These are phyloP conservation scores for Aspergillus sojae DNA, from an alignment of 2,329 filamentous ascomycete genomes.

Conservation along the genomic window DNA sequence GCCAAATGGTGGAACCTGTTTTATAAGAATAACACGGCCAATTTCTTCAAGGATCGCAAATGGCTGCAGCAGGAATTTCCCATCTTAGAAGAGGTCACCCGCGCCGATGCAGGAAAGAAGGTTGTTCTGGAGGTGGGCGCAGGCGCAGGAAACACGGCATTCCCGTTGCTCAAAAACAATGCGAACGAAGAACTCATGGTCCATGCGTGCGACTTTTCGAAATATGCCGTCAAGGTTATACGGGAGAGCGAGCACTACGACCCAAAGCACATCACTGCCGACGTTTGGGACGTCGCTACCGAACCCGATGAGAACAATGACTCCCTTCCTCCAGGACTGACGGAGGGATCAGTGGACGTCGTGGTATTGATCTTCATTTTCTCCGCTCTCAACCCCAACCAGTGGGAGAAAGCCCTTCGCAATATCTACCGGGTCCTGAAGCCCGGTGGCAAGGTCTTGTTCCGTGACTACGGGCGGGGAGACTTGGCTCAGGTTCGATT, in stretches of 20 bases:
- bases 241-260: slow-evolving; percentile 77
- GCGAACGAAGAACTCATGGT: slow-evolving; percentile 79
- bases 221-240: slow-evolving; percentile 92
- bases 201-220: slow-evolving; percentile 95
- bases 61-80: slow-evolving; percentile 98
- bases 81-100: slow-evolving; percentile 74
- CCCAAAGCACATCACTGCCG: slow-evolving; percentile 72
- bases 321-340: slow-evolving; percentile 72
- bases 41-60: slow-evolving; percentile 99
- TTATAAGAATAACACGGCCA: slow-evolving; percentile 95
- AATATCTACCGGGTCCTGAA: slow-evolving; percentile 85
- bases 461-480: slow-evolving; percentile 94
- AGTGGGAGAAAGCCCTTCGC: slow-evolving; percentile 80
- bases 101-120: slow-evolving; percentile 67
- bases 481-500: slow-evolving; percentile 96
- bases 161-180: slow-evolving; percentile 83
- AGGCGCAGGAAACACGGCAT: slow-evolving; percentile 94
- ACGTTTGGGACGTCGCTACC: slow-evolving; percentile 89
- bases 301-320: slow-evolving; percentile 52
- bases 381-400: slow-evolving; percentile 79
- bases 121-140: slow-evolving; percentile 88
- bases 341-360: slow-evolving; percentile 81
- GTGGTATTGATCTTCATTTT: slow-evolving; percentile 97
- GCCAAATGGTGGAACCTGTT: slow-evolving; percentile 98
- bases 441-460: slow-evolving; percentile 88